Percentiles rank a stretch among this genome's conserved stretches.
phyloP scores from a whole-genome alignment of 2,329 filamentous ascomycete genomes.

The Ophiostoma himal-ulmi region DNA sequence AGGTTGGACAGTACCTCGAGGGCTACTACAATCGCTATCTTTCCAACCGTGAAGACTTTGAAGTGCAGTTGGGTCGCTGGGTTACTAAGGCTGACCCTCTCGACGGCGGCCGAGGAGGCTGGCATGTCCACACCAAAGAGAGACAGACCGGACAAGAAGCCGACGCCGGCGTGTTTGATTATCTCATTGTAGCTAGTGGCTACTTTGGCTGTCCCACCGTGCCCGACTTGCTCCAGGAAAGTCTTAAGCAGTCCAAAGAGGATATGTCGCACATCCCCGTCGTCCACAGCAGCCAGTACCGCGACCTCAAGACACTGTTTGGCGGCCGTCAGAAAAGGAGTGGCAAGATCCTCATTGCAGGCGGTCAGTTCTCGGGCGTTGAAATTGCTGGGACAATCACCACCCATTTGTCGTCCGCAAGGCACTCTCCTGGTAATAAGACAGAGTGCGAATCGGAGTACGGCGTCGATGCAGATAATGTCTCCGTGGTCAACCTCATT shows the following conservation, averaged over 20 bases:
- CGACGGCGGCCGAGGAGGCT: constrained; percentile 31
- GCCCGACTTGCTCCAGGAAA: constrained; percentile 34
- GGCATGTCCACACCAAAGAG: constrained; percentile 35
- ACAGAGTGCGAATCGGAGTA: constrained; percentile 32
- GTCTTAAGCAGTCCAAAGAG: constrained; percentile 32
- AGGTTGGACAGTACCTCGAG: constrained; percentile 67
- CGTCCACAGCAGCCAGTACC: constrained; percentile 64
- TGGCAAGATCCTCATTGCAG: constrained; percentile 65
- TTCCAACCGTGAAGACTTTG: constrained; percentile 33
- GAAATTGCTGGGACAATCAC: constrained; percentile 71
- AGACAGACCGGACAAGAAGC: constrained; percentile 37
- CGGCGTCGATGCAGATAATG: constrained; percentile 38
- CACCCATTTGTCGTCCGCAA: constrained; percentile 60
- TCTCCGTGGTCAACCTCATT: constrained; percentile 61
- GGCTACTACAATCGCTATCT: constrained; percentile 58
- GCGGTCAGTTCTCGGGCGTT: constrained; percentile 76
- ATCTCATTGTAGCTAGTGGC: constrained; percentile 66
- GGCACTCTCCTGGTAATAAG: constrained; percentile 44
- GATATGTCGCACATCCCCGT: constrained; percentile 43
- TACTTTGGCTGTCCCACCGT: constrained; percentile 63
- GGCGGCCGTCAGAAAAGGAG: constrained; percentile 30
- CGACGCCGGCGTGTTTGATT: constrained; percentile 54
- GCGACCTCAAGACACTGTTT: constrained; percentile 48
- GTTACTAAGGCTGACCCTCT: constrained; percentile 39
- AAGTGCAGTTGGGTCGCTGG: constrained; percentile 45